Evolutionary conservation across 108 stramenopile species (phyloP).

Genomic region (Conticribra weissflogii): DNA sequence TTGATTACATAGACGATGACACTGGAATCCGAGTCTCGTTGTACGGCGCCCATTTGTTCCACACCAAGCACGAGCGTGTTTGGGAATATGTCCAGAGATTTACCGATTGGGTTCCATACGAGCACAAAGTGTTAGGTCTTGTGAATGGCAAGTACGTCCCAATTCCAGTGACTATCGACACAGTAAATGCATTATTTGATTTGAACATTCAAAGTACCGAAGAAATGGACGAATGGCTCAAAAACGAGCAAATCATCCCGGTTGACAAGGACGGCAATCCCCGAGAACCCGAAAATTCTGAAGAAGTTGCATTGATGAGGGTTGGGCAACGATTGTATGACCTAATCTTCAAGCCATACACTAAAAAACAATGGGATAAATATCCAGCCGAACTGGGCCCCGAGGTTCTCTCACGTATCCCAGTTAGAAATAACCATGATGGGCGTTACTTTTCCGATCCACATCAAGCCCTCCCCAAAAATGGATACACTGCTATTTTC

Average conservation of each 20-base stretch:
- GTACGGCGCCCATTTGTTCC: constrained; percentile 81
- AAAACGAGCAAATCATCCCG: constrained; percentile 57
- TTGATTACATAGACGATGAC: constrained; percentile 73
- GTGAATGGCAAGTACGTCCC: constrained; percentile 72
- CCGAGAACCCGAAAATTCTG: constrained; percentile 54
- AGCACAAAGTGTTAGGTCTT: constrained; percentile 71
- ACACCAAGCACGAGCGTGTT: constrained; percentile 68
- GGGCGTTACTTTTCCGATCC: constrained; percentile 77
- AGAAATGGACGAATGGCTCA: constrained; percentile 81
- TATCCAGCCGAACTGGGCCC: constrained; percentile 73
- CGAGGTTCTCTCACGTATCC: constrained; percentile 76
- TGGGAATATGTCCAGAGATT: constrained; percentile 75
- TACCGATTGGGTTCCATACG: constrained; percentile 72
- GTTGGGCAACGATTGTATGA: constrained; percentile 76
- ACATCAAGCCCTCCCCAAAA: constrained; percentile 73
- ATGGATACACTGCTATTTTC: constrained; percentile 79
- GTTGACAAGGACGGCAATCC: constrained; percentile 26
- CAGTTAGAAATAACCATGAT: constrained; percentile 70
- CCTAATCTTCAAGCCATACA: constrained; percentile 78
- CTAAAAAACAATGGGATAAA: constrained; percentile 83
- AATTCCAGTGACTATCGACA: constrained; percentile 86
- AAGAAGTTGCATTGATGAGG: constrained; percentile 75
- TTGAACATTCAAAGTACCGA: constrained; percentile 53
- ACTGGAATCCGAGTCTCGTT: constrained; percentile 62
- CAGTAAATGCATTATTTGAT: constrained; percentile 80